A percentile compares a stretch with the other conserved stretches of the same genome.
Evolutionary conservation across 257 asterid genomes (phyloP).

Genomic region (Fraxinus anomala): DNA sequence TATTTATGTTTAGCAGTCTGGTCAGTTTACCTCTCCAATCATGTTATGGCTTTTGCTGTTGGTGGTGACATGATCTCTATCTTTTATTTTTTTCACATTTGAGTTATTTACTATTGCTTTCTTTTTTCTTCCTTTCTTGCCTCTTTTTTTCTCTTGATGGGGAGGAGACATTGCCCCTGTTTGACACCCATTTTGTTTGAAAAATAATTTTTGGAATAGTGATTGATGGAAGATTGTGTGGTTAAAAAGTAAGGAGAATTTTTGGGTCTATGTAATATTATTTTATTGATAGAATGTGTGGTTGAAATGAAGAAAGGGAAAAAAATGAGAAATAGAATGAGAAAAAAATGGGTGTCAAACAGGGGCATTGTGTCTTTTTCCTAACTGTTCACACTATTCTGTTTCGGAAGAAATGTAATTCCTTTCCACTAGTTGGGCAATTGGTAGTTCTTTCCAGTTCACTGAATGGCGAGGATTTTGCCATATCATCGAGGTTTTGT

Average conservation of each 20-base stretch:
- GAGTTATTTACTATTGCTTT: not conserved
- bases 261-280: too few relatives aligned
- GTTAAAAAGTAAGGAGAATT: too few relatives aligned
- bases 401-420: slow-evolving; percentile 9
- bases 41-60: not conserved
- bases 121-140: not conserved
- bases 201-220: too few relatives aligned
- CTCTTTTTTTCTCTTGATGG: not conserved
- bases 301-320: too few relatives aligned
- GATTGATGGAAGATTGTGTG: too few relatives aligned
- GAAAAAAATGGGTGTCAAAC: too few relatives aligned
- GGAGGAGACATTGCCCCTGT: not conserved
- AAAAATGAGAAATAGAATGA: too few relatives aligned
- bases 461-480: not conserved
- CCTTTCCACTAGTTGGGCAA: slow-evolving; percentile 5
- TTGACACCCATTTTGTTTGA: too few relatives aligned
- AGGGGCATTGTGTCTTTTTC: slow-evolving; percentile 3
- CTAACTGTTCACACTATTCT: not conserved
- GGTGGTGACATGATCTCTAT: not conserved
- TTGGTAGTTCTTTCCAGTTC: not conserved
- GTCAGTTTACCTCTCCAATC: not conserved
- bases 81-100: not conserved
- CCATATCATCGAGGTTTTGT: not conserved
- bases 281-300: too few relatives aligned
- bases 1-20: slow-evolving; percentile 1